These are phyloP conservation scores for Aegilops umbellulata DNA, from an alignment of 176 grass and related monocot genomes.

Conservation along the genomic window DNA sequence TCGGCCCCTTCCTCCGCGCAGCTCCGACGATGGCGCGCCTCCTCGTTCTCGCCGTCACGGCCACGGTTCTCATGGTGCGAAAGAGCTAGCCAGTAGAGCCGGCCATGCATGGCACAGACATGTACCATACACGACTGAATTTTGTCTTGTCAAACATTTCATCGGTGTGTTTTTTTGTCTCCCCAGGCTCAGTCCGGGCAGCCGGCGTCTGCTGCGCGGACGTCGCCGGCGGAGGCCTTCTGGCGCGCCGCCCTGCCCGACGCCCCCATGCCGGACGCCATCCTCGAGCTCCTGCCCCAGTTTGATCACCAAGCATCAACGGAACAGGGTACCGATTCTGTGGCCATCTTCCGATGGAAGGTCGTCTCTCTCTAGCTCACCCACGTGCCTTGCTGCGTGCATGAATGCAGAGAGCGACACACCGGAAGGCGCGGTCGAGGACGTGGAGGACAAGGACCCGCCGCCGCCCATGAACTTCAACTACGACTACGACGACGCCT, in stretches of 20 bases:
- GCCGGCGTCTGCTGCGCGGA: conserved; percentile 1
- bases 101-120: not conserved
- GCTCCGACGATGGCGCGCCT: conserved; percentile 7
- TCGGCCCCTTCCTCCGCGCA: not conserved
- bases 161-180: not conserved
- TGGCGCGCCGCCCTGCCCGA: conserved; percentile 30
- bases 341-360: not conserved
- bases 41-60: conserved; percentile 15
- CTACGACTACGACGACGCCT: conserved; percentile 28
- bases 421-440: not conserved
- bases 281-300: conserved; percentile 34
- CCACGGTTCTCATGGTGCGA: conserved; percentile 28
- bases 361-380: not conserved
- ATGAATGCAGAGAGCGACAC: not conserved
- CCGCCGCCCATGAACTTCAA: conserved; percentile 30
- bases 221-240: conserved; percentile 25
- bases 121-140: not conserved
- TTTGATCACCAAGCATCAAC: not conserved
- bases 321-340: fast-evolving
- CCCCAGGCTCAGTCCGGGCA: not conserved
- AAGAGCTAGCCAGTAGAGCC: not conserved
- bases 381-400: not conserved
- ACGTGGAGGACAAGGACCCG: not conserved
- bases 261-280: conserved; percentile 32
- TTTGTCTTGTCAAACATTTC: not conserved